A percentile compares a stretch with the other conserved stretches of the same genome.
Conservation (phyloP, 179 eudicot genomes). For the Beta macrorhiza region DNA sequence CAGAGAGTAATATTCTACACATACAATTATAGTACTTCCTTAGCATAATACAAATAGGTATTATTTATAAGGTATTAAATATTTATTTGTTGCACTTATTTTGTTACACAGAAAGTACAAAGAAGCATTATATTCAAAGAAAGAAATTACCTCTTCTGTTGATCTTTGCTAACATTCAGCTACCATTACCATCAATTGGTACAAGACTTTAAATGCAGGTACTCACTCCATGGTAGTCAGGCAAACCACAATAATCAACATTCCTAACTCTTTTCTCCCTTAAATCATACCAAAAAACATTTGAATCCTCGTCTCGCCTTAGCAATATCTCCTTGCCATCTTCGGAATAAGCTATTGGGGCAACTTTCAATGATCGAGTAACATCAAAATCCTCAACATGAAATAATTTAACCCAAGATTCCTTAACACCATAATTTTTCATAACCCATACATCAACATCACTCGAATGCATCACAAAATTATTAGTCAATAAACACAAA, state of each 20-base stretch:
- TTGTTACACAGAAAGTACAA: too few relatives aligned
- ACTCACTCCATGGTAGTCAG: not conserved
- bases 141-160: too few relatives aligned
- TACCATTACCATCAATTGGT: too few relatives aligned
- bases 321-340: conserved; percentile 15
- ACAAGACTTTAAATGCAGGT: conserved; percentile 5
- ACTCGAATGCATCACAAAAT: not conserved
- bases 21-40: too few relatives aligned
- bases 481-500: conserved; percentile 19
- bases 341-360: conserved; percentile 7
- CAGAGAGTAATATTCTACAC: too few relatives aligned
- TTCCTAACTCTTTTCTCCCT: not conserved
- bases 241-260: conserved; percentile 8
- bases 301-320: not conserved
- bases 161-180: too few relatives aligned
- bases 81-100: too few relatives aligned
- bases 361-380: not conserved
- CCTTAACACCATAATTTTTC: conserved; percentile 27
- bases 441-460: conserved; percentile 25
- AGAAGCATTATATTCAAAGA: too few relatives aligned
- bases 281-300: conserved; percentile 21
- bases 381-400: conserved; percentile 2
- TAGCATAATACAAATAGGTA: too few relatives aligned
- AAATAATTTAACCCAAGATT: conserved; percentile 22
- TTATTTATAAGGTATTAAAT: too few relatives aligned